These are phyloP conservation scores for Mucor mucedo DNA, from an alignment of 371 early-diverging fungal species.

Conservation along the genomic window DNA sequence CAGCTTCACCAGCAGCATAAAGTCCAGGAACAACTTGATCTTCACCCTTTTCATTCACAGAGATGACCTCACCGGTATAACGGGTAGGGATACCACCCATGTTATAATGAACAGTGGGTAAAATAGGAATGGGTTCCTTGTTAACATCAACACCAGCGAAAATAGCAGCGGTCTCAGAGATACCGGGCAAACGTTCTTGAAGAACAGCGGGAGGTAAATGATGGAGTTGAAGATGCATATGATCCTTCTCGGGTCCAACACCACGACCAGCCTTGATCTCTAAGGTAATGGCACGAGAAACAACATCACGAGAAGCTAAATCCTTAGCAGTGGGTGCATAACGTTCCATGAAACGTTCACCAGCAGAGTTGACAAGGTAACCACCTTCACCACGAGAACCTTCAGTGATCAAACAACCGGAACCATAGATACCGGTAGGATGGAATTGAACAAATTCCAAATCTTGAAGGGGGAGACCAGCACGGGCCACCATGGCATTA, in stretches of 20 bases:
- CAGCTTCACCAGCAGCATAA: constrained; percentile 95
- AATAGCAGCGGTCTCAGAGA: constrained; percentile 97
- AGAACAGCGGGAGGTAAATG: constrained; percentile 95
- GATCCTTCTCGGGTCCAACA: constrained; percentile 95
- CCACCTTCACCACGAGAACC: constrained; percentile 98
- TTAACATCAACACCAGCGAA: constrained; percentile 98
- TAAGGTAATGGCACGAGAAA: constrained; percentile 97
- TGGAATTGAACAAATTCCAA: constrained; percentile 98
- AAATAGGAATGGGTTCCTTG: constrained; percentile 98
- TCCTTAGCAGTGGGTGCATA: constrained; percentile 99
- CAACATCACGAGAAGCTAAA: constrained; percentile 97
- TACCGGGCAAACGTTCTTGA: constrained; percentile 95
- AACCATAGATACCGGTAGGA: constrained; percentile 98
- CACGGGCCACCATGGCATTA: constrained; percentile 93
- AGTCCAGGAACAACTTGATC: constrained; percentile 90
- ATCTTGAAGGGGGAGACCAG: constrained; percentile 93
- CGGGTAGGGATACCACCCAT: constrained; percentile 99
- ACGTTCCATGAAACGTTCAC: constrained; percentile 98
- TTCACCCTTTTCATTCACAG: constrained; percentile 72
- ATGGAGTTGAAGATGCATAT: constrained; percentile 94
- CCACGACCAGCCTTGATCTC: constrained; percentile 98
- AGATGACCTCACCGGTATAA: constrained; percentile 96
- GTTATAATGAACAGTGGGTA: constrained; percentile 99
- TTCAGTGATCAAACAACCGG: constrained; percentile 98
- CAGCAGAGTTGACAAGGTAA: constrained; percentile 89